A percentile compares a stretch with the other conserved stretches of the same genome.
These are phyloP conservation scores for Suillus ampliporus DNA, from an alignment of 768 basidiomycete species.

Conservation along the genomic window DNA sequence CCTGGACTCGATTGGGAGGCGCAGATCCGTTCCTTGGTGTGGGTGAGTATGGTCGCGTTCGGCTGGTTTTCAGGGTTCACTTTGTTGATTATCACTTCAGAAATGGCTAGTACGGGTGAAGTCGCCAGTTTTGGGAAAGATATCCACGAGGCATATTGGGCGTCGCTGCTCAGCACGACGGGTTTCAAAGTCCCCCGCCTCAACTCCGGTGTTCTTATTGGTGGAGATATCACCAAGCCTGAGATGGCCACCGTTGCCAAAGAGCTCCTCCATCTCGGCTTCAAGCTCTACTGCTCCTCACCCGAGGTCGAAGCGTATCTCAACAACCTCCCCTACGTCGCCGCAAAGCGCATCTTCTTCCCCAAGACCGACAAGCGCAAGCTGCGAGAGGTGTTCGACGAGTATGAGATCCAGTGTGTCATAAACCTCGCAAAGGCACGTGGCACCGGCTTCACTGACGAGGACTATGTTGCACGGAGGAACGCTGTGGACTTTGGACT, in stretches of 20 bases:
- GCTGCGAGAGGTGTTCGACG: constrained; percentile 90
- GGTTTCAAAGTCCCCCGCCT: constrained; percentile 91
- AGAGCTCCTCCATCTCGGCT: constrained; percentile 82
- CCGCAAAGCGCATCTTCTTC: constrained; percentile 91
- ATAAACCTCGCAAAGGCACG: constrained; percentile 89
- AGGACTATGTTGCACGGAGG: constrained; percentile 96
- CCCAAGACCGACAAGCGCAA: constrained; percentile 96
- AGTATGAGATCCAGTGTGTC: constrained; percentile 93
- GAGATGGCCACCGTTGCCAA: constrained; percentile 88
- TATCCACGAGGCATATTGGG: constrained; percentile 96
- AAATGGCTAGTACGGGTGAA: constrained; percentile 99
- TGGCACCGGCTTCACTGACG: constrained; percentile 78
- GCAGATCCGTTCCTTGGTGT: constrained; percentile 98
- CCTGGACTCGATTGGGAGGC: constrained; percentile 94
- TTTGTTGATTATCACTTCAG: constrained; percentile 42
- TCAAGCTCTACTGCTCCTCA: constrained; percentile 93
- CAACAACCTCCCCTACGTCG: constrained; percentile 77
- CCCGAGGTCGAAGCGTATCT: constrained; percentile 79
- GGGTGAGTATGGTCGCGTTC: constrained; percentile 54
- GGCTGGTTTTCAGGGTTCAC: neutral
- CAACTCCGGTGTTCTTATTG: constrained; percentile 88
- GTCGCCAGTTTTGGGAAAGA: constrained; percentile 95
- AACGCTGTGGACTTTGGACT: constrained; percentile 97
- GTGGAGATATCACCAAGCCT: constrained; percentile 86
- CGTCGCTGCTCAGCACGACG: constrained; percentile 91